Evolutionary conservation across 106 monocot species (phyloP), one percentile per base, ranked within the genome.

Genomic region (Apostasia shenzhenica): DNA sequence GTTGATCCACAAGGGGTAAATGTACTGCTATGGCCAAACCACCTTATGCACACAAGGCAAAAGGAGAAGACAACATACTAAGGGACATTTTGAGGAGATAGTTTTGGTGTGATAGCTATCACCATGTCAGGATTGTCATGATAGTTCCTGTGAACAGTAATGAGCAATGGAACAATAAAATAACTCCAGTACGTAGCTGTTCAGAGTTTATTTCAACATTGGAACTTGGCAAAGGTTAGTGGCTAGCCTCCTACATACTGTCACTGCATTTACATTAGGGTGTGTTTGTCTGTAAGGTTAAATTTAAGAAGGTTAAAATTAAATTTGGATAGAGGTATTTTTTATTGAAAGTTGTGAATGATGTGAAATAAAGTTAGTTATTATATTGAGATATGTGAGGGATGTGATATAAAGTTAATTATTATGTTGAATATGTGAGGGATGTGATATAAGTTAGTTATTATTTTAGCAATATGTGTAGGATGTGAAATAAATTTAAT

Each of bases 31-130:
- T 75, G 81, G 80, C 91, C 91, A 9, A 72, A 44, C 55, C 9
- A 8, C 8, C 59, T 91, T 41, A 66, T 80, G 9, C 87, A 84
- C 72, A 57, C 79, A 3, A 43, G 41, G 0, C 26, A 46, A 10
- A 58, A 52, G 43, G 68, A 80, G 62, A 76, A 63, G 54, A 43
- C 64, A 6, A 53, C 82, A 0, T 91, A 82, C 59, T 62, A 70
- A 39, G 82, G 84, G 48, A 82, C 84, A 84, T 56, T 91, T 87
- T 49, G 91, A 87, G 55, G 84, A 91, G 80, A 80, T 91, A 9
- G 77, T 26, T 82, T 1, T 91, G 91, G 87, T 79, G 55, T 44
- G 86, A 86, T 13, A 81, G 86, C 6, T 62, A 76, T 59, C 87
- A 87, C 64, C 72, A 44, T 9, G 91, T 87, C 2, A 67, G 79